Evolutionary conservation across 352 stramenopile species (phyloP).

Genomic region (Phytophthora palmivora): DNA sequence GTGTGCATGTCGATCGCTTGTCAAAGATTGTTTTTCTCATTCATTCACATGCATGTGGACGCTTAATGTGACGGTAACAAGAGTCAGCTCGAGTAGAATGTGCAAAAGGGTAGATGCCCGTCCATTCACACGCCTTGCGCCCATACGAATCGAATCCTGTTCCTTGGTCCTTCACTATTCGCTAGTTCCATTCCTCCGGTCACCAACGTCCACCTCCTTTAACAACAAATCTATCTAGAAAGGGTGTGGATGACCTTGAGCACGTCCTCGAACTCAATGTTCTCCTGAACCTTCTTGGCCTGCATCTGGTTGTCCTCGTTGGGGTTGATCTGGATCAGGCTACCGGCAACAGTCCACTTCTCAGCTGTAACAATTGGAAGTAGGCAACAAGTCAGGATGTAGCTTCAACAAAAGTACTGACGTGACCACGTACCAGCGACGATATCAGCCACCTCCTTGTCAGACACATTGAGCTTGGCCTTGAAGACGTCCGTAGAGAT

Average conservation of each 20-base stretch:
- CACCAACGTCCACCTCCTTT: conserved; percentile 25
- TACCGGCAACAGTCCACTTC: conserved; percentile 70
- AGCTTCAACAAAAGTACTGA: conserved; percentile 12
- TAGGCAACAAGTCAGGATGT: conserved; percentile 20
- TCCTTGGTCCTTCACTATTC: conserved; percentile 31
- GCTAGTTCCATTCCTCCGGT: conserved; percentile 20
- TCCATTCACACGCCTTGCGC: conserved; percentile 17
- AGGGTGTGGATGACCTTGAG: conserved; percentile 89
- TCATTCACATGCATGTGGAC: conserved; percentile 1
- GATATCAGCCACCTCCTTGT: conserved; percentile 67
- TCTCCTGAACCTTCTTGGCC: conserved; percentile 89
- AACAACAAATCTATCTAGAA: conserved; percentile 83
- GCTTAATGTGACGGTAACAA: not conserved
- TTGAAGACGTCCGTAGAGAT: conserved; percentile 69
- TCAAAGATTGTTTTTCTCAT: conserved; percentile 3
- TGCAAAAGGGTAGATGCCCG: conserved; percentile 26
- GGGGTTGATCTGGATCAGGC: conserved; percentile 60
- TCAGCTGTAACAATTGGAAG: conserved; percentile 46
- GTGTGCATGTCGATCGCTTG: conserved; percentile 12
- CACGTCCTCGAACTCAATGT: conserved; percentile 87
- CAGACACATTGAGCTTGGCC: conserved; percentile 71
- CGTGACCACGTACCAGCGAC: conserved; percentile 48
- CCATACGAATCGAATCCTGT: conserved; percentile 32
- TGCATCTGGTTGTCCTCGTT: conserved; percentile 90
- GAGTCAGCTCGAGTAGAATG: conserved; percentile 10